phyloP scores from a whole-genome alignment of 805 yeast species.

The Candida sakaeoensis region DNA sequence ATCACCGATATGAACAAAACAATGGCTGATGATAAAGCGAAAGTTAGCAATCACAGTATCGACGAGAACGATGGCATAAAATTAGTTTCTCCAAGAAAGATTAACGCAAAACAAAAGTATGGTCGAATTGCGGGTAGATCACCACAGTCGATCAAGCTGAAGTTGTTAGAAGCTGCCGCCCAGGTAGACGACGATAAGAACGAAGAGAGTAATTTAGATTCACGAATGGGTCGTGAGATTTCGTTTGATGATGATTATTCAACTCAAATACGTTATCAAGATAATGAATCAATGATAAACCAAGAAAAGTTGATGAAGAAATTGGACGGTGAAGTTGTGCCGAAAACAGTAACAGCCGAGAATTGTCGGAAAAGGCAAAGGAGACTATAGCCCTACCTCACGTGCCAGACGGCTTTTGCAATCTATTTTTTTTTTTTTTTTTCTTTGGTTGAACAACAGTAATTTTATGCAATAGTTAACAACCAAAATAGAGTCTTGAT shows the following conservation, averaged over 20 bases:
- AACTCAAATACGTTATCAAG: slow-evolving; percentile 23
- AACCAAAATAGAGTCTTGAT: too few species aligned
- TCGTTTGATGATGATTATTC: slow-evolving; percentile 18
- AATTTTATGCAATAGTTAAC: too few species aligned
- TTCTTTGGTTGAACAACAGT: too few species aligned
- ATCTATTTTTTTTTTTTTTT: too few species aligned
- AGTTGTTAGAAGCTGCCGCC: slow-evolving; percentile 8
- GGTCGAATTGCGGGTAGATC: slow-evolving; percentile 25
- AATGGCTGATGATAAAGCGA: not conserved
- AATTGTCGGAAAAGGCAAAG: slow-evolving; percentile 1
- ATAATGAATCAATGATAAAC: slow-evolving; percentile 17
- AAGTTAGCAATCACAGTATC: not conserved
- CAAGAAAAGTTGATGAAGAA: slow-evolving; percentile 17
- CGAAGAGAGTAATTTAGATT: slow-evolving; percentile 8
- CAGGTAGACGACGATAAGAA: slow-evolving; percentile 4
- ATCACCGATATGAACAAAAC: slow-evolving; percentile 8
- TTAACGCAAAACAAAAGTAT: slow-evolving; percentile 38
- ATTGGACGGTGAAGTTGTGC: slow-evolving; percentile 14
- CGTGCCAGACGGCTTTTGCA: not conserved
- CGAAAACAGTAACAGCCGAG: not conserved
- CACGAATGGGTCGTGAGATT: slow-evolving; percentile 13
- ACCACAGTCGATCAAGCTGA: slow-evolving; percentile 11
- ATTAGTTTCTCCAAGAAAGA: slow-evolving; percentile 54
- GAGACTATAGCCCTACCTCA: not conserved
- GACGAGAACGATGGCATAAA: slow-evolving; percentile 6